Base-by-base conservation (phyloP, 768 basidiomycete species). In the Termitomyces sp. region DNA sequence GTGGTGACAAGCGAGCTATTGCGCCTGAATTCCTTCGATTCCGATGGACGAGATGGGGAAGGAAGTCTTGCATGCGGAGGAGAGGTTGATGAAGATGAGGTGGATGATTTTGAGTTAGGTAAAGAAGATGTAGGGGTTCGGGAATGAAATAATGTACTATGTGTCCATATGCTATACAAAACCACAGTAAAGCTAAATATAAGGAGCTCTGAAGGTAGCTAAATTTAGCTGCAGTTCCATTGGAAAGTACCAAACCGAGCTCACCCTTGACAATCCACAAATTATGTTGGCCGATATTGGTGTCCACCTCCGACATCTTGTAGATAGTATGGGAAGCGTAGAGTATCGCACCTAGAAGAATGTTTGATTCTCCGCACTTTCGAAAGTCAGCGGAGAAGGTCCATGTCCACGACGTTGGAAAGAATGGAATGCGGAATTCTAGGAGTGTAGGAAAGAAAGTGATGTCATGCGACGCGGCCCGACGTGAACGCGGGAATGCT, bases 341-440 rank as follows among this genome's bases (percentile, higher is more conserved):
- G 37, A 80, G 68, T 17, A 90, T 73, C 19, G 87, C 87, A 17
- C 73, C 75, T n/a, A 90, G 67, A 6, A 93, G 77, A 4, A 91
- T 65, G 28, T 77, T n/a, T 7, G 79, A 82, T 70, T 93, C 90
- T 11, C 79, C 80, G 21, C 83, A 75, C 59, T 81, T 79, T 59
- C 87, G 75, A 28, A 79, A 70, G 60, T 90, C 86, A 28, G 87
- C 77, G n/a, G 74, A 75, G 61, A 88, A 78, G 34, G 68, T 72
- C 70, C 75, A 82, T 28, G 65, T 59, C 43, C 67, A 67, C 17
- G 70, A 63, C 8, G 72, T 72, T 32, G 77, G 70, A 5, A 79
- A 79, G 23, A 85, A 39, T 5, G 72, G 73, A 37, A 84, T 54
- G 40, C 67, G 73, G 32, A 85, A 55, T 51, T 76, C 74, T 37